Evolutionary conservation across 768 basidiomycete species (phyloP).

Genomic region (Mycena kentingensis): DNA sequence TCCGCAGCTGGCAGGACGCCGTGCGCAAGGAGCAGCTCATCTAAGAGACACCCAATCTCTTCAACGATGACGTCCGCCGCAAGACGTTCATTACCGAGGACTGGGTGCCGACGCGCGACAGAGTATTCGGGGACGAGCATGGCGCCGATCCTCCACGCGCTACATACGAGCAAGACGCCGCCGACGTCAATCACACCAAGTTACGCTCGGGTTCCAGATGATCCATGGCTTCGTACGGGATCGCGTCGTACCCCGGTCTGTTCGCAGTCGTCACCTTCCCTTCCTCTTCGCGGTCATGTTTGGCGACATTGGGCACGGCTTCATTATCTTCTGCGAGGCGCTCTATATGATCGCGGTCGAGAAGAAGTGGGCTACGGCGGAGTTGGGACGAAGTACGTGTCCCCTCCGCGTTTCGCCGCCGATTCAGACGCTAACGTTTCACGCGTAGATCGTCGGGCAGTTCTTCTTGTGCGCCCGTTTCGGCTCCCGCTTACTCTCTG

Average conservation of each 20-base stretch:
- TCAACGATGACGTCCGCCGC: slow-evolving; percentile 90
- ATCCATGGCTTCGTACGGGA: slow-evolving; percentile 98
- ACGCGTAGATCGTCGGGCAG: slow-evolving; percentile 68
- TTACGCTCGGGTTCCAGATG: slow-evolving; percentile 94
- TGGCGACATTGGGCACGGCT: slow-evolving; percentile 96
- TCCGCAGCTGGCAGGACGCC: slow-evolving; percentile 91
- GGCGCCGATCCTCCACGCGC: slow-evolving; percentile 88
- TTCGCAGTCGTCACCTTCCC: slow-evolving; percentile 91
- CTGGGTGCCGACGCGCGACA: slow-evolving; percentile 95
- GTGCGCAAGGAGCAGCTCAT: slow-evolving; percentile 95
- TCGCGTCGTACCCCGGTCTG: slow-evolving; percentile 90
- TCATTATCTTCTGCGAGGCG: slow-evolving; percentile 76
- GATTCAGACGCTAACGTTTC: slow-evolving; percentile 11
- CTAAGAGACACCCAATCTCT: slow-evolving; percentile 92
- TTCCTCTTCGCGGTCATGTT: slow-evolving; percentile 99
- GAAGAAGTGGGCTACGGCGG: slow-evolving; percentile 69
- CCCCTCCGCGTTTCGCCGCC: neutral
- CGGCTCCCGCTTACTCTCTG: slow-evolving; percentile 11
- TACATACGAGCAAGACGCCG: slow-evolving; percentile 86
- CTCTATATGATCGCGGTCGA: slow-evolving; percentile 87
- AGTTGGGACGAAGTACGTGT: slow-evolving; percentile 70
- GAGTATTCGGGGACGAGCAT: slow-evolving; percentile 93
- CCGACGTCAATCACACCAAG: slow-evolving; percentile 96
- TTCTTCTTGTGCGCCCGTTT: slow-evolving; percentile 83
- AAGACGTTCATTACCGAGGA: slow-evolving; percentile 97